Conservation (phyloP, 768 basidiomycete species). For the Solioccasus polychromus region DNA sequence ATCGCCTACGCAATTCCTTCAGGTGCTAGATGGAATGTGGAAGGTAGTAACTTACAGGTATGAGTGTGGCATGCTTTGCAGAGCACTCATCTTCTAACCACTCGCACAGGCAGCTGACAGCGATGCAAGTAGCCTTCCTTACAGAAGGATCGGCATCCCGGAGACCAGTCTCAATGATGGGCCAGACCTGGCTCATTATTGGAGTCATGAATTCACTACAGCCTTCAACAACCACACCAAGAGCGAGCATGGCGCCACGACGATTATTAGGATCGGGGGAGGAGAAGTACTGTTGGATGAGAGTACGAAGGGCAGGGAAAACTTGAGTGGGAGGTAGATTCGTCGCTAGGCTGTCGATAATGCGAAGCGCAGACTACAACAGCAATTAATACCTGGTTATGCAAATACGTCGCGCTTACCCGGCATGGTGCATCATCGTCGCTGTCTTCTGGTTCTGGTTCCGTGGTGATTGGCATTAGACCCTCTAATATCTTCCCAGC, state of each 20-base stretch:
- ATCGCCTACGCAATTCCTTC: slow-evolving; percentile 56
- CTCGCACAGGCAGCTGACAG: slow-evolving; percentile 94
- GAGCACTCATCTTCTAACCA: slow-evolving; percentile 95
- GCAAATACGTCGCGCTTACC: slow-evolving; percentile 43
- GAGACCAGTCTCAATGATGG: slow-evolving; percentile 85
- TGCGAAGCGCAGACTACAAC: slow-evolving; percentile 82
- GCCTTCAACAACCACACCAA: slow-evolving; percentile 95
- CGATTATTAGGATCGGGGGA: slow-evolving; percentile 77
- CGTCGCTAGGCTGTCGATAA: slow-evolving; percentile 90
- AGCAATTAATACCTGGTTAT: slow-evolving; percentile 6
- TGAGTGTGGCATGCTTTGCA: slow-evolving; percentile 73
- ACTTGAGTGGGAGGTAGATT: slow-evolving; percentile 92
- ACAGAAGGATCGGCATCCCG: slow-evolving; percentile 81
- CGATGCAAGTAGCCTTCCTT: slow-evolving; percentile 93
- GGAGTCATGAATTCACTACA: slow-evolving; percentile 98
- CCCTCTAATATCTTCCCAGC: slow-evolving; percentile 85
- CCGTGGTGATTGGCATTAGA: slow-evolving; percentile 91
- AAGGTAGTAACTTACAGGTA: slow-evolving; percentile 60
- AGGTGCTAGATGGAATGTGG: neutral
- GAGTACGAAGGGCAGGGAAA: slow-evolving; percentile 83
- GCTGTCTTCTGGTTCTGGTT: slow-evolving; percentile 90
- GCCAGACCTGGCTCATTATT: slow-evolving; percentile 89
- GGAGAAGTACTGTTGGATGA: slow-evolving; percentile 82
- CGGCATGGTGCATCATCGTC: slow-evolving; percentile 92
- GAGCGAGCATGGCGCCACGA: slow-evolving; percentile 91